Conservation (phyloP, 73 alveolate species). For the Paramecium biaurelia region DNA sequence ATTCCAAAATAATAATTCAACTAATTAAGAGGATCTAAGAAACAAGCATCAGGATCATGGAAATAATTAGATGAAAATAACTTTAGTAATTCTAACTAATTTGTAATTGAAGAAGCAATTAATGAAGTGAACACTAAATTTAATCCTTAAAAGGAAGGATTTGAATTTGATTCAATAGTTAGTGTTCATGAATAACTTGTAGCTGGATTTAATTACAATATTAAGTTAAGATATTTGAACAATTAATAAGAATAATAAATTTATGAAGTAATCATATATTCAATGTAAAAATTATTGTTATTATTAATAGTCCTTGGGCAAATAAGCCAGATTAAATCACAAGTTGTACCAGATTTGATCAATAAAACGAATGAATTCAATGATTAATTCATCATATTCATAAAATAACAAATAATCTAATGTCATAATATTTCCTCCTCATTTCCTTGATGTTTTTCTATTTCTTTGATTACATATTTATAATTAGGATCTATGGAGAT, state of each 20-base stretch:
- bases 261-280: background rate
- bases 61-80: background rate
- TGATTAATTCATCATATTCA: background rate
- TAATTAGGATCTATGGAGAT: background rate
- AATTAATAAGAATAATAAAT: background rate
- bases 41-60: background rate
- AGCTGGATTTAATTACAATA: background rate
- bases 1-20: background rate
- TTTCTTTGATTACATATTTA: background rate
- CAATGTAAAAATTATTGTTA: background rate
- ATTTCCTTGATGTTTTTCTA: background rate
- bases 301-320: background rate
- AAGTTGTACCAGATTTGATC: background rate
- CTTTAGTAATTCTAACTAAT: background rate
- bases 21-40: background rate
- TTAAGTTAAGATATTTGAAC: background rate
- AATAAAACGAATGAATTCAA: background rate
- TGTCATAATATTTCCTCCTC: background rate
- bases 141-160: background rate
- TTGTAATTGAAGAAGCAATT: background rate
- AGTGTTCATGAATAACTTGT: background rate
- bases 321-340: background rate
- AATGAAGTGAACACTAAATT: background rate
- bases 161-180: background rate
- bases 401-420: background rate